Conservation (phyloP, 345 rosid species). For the Bruguiera sexangula region DNA sequence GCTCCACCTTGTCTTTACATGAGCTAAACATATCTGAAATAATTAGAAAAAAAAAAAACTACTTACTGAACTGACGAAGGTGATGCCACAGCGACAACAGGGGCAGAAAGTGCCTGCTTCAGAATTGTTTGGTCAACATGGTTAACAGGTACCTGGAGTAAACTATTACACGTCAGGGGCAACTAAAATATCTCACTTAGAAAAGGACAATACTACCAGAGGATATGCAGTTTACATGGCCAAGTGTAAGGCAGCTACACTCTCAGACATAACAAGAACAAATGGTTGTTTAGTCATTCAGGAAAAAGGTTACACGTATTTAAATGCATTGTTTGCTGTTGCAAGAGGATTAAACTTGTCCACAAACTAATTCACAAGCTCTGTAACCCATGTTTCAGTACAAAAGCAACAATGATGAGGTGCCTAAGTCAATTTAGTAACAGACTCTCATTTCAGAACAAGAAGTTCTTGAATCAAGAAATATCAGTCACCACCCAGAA, state of each 20-base stretch:
- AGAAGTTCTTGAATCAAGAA: not conserved
- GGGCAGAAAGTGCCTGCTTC: constrained; percentile 60
- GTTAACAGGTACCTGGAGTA: constrained; percentile 61
- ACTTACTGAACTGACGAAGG: constrained; percentile 80
- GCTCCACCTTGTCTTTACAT: too few relatives aligned
- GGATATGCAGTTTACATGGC: not conserved
- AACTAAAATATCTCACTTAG: constrained; percentile 7
- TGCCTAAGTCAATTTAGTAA: not conserved
- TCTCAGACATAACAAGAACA: constrained; percentile 1
- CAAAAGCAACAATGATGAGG: not conserved
- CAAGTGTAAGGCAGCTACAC: not conserved
- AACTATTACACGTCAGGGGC: constrained; percentile 16
- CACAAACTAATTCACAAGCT: not conserved
- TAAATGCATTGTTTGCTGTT: not conserved
- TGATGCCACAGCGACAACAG: constrained; percentile 87
- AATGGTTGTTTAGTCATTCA: not conserved
- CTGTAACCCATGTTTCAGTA: not conserved
- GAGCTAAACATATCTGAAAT: too few relatives aligned
- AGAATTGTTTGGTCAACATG: constrained; percentile 59
- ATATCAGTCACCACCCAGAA: not conserved
- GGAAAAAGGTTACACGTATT: not conserved
- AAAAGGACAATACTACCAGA: not conserved
- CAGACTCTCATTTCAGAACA: not conserved
- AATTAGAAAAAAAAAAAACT: not conserved
- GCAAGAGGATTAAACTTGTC: not conserved